phyloP scores from a whole-genome alignment of 148 eudicot genomes.

The Silene latifolia region DNA sequence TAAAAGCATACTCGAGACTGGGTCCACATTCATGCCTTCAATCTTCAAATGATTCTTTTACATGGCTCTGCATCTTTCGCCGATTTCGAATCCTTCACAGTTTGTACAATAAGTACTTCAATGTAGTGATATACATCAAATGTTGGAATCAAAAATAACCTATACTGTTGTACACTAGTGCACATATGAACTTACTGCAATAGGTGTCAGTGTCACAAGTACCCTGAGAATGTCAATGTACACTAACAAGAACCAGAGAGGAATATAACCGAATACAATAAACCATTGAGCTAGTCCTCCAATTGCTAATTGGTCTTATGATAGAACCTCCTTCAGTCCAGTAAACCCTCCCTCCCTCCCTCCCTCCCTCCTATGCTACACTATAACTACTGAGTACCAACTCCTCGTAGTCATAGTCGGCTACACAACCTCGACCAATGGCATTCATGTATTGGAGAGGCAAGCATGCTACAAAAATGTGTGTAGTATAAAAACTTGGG shows the following conservation, averaged over 20 bases:
- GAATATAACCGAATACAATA: too few species aligned
- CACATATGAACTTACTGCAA: not conserved
- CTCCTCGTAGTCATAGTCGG: too few species aligned
- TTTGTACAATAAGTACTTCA: not conserved
- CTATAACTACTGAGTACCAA: too few species aligned
- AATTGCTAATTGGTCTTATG: too few species aligned
- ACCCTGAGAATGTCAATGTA: not conserved
- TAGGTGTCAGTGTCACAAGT: not conserved
- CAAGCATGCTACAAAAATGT: too few species aligned
- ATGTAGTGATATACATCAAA: not conserved
- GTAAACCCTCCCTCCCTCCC: too few species aligned
- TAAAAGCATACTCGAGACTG: constrained; percentile 2
- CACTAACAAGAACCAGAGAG: not conserved
- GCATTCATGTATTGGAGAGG: too few species aligned
- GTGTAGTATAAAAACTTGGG: too few species aligned
- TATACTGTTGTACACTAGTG: not conserved
- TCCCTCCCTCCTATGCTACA: too few species aligned
- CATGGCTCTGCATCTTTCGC: constrained; percentile 5
- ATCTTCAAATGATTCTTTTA: not conserved
- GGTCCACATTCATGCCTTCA: not conserved
- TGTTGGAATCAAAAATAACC: not conserved
- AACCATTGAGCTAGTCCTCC: too few species aligned
- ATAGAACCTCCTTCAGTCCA: too few species aligned
- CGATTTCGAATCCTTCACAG: not conserved
- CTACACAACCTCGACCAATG: too few species aligned